These are phyloP conservation scores for Globomyces sp. DNA, from an alignment of 371 early-diverging fungal genomes.

Conservation along the genomic window DNA sequence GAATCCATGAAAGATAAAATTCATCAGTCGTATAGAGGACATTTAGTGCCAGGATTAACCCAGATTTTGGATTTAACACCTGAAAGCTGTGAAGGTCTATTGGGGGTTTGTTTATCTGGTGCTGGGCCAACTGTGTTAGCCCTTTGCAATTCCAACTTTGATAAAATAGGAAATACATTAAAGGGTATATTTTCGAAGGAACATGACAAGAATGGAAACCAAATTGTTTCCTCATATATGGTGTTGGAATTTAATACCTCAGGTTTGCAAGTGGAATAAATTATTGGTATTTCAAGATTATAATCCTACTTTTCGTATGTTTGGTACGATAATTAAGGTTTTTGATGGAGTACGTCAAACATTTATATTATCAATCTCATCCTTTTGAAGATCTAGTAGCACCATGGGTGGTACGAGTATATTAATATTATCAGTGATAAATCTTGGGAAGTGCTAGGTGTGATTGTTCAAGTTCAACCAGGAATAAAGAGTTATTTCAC, in stretches of 20 bases:
- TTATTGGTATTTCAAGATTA: not conserved
- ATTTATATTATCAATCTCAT: too few species aligned
- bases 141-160: constrained; percentile 36
- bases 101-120: constrained; percentile 92
- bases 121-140: constrained; percentile 96
- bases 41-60: constrained; percentile 91
- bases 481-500: too few species aligned
- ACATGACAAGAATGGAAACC: not conserved
- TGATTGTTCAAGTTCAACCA: too few species aligned
- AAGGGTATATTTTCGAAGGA: not conserved
- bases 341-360: too few species aligned
- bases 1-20: constrained; percentile 89
- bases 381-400: too few species aligned
- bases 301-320: too few species aligned
- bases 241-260: not conserved
- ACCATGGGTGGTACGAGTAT: too few species aligned
- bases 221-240: not conserved
- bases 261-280: not conserved
- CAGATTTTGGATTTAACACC: constrained; percentile 78
- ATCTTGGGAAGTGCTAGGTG: too few species aligned
- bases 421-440: too few species aligned
- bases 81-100: constrained; percentile 52
- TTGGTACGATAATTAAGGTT: too few species aligned
- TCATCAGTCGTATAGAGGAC: constrained; percentile 91
- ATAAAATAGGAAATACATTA: constrained; percentile 24